Base-by-base conservation (phyloP, 345 rosid genomes). In the Noccaea bulbosa region DNA sequence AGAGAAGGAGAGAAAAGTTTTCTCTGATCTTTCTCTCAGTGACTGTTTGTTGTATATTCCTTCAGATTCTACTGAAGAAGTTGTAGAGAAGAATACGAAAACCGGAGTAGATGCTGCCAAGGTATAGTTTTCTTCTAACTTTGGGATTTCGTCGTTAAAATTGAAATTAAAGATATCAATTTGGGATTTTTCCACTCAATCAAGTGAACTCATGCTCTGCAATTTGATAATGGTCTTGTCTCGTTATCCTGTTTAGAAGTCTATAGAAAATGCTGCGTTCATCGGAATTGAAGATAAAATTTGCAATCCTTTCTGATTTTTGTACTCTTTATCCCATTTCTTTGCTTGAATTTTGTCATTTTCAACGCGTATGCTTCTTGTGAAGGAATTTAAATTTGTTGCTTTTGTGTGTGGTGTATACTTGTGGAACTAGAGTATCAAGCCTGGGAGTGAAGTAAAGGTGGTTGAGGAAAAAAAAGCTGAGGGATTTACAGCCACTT, bases 31-130 rank as follows among this genome's bases (percentile, higher is more conserved):
- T 55, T 24, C 62, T 47, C 62, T 24, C 11, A 14, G 12, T 40
- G 46, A 62, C 6, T 20, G 2, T 5, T 53, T 20, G 8, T 11
- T 38, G 4, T 49, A 39, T 58, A 1, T 17, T 38, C 66, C 37
- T 4, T 76, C 49, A 72, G 77, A 67, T 61, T 53, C 73, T 8
- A 39, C 45, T 62, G 77, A 62, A 49, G 53, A 73, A 34, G 14
- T 9, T 37, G 73, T 38, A 22, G 63, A 56, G 62, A 74, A 77
- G 51, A 34, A 63, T n/a, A 32, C 45, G 1, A 75, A 75, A 62
- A 4, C 20, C 1, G 9, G 20, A 52, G 69, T 27, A 44, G 30
- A 35, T 54, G 63, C 27, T 52, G 27, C 72, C 3, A 68, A 27
- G 67, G 75, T 69, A 76, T 54, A 39, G 10, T 37, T 20, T 59